Evolutionary conservation across 768 basidiomycete genomes (phyloP), one percentile per base, ranked within the genome.

Genomic region (Pisolithus sp.): DNA sequence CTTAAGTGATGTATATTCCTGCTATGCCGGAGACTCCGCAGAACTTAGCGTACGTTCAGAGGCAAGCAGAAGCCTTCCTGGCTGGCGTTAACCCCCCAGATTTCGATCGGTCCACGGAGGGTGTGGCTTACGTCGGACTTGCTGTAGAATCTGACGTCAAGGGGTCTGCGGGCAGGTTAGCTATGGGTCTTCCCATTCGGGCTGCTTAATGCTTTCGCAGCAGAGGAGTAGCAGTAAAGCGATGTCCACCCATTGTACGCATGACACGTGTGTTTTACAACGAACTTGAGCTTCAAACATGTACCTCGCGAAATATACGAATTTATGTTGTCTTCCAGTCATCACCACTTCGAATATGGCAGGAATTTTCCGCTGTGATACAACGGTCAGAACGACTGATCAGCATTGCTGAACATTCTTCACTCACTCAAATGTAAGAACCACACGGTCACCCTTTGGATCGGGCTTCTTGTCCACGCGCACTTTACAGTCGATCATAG

Each of bases 401-500:
- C 13, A 34, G 34, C 12, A 34, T 13, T 15, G 15, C 34, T 34
- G 34, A 34, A 34, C 34, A 12, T 12, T 6, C 7, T 44, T 20
- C 24, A 73, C 87, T 57, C 59, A 90, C 88, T 91, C 86, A 56
- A 89, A 89, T 2, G 83, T 89, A 53, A 91, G 71, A 17, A 89
- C 59, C 8, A 89, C 83, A 41, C 89, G 85, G 58, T 90, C 87
- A 34, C 88, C 88, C 60, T 84, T 86, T 15, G 86, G 86, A 59
- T 89, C 80, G 15, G 76, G 73, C 65, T 90, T 89, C 70, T 74
- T 80, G 54, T 79, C 73, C 42, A 90, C 72, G 44, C 73, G 74
- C 54, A 90, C 75, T 57, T 79, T 82, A 68, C 88, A 90, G 64
- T 91, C 88, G 52, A 90, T 89, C 85, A 90, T 87, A 18, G 85